Evolutionary conservation across 331 rosid genomes (phyloP).

Genomic region (Dryas integrifolia): DNA sequence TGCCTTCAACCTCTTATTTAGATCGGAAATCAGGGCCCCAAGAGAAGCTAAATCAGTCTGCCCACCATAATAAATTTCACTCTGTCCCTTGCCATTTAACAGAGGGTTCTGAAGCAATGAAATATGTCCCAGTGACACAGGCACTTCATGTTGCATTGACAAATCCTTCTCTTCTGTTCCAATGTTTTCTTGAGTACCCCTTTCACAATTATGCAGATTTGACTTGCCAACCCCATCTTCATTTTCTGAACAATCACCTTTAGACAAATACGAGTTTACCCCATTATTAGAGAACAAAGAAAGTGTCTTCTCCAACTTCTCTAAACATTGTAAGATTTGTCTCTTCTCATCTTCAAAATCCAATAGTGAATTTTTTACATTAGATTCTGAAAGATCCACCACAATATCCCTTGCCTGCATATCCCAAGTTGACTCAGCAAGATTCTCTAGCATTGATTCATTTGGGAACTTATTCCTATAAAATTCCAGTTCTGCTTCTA

Average conservation of each 20-base stretch:
- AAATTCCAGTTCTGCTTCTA: slow-evolving; percentile 65
- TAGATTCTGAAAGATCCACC: slow-evolving; percentile 49
- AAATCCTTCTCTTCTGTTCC: slow-evolving; percentile 24
- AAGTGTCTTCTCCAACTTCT: slow-evolving; percentile 63
- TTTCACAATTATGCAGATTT: slow-evolving; percentile 7
- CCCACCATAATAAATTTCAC: slow-evolving; percentile 29
- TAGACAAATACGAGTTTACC: slow-evolving; percentile 18
- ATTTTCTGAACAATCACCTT: slow-evolving; percentile 31
- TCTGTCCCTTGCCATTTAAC: slow-evolving; percentile 27
- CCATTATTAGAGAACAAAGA: slow-evolving; percentile 42
- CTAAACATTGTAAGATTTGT: slow-evolving; percentile 29
- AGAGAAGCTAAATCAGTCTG: slow-evolving; percentile 40
- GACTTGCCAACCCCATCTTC: slow-evolving; percentile 22
- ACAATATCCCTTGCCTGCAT: slow-evolving; percentile 71
- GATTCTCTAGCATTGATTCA: slow-evolving; percentile 42
- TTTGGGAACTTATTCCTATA: slow-evolving; percentile 51
- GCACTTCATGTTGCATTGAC: slow-evolving; percentile 33
- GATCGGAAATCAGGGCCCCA: slow-evolving; percentile 31
- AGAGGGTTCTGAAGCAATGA: slow-evolving; percentile 32
- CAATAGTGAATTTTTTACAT: slow-evolving; percentile 32
- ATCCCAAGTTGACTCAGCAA: slow-evolving; percentile 41
- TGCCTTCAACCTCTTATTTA: slow-evolving; percentile 56
- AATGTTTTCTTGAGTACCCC: slow-evolving; percentile 26
- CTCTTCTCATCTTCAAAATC: slow-evolving; percentile 49
- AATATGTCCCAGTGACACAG: slow-evolving; percentile 23